These are phyloP conservation scores for Schizosaccharomyces cryophilus DNA, from an alignment of 805 yeast species.

Conservation along the genomic window DNA sequence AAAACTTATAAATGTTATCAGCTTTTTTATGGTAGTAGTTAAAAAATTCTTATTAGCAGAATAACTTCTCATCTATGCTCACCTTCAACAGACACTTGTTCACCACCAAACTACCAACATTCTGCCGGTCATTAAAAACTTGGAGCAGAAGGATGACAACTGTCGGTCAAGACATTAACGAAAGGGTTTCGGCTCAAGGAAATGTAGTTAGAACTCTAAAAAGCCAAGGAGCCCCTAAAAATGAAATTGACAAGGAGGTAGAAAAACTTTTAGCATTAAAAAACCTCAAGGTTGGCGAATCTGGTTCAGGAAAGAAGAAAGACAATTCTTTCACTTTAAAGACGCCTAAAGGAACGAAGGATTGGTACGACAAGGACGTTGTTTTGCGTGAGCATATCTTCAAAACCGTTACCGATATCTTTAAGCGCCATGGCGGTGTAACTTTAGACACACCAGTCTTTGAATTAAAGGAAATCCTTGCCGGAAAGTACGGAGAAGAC, in stretches of 20 bases:
- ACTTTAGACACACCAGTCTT: conserved; percentile 97
- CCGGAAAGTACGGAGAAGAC: conserved; percentile 97
- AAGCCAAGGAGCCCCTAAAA: background rate
- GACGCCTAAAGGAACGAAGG: conserved; percentile 72
- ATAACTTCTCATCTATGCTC: background rate
- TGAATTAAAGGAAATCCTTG: conserved; percentile 77
- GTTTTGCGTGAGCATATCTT: conserved; percentile 76
- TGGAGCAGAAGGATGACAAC: background rate
- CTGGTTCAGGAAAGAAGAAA: background rate
- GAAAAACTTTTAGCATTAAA: background rate
- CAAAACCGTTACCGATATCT: conserved; percentile 40
- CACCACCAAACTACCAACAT: background rate
- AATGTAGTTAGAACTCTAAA: background rate
- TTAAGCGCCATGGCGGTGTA: conserved; percentile 92
- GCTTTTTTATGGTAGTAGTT: background rate
- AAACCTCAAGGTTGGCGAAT: background rate
- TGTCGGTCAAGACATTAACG: background rate
- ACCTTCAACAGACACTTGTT: background rate
- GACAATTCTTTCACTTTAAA: conserved; percentile 39
- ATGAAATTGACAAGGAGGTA: background rate
- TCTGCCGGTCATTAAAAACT: background rate
- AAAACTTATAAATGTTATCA: too few species aligned
- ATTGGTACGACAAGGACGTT: conserved; percentile 98
- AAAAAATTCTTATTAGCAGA: background rate
- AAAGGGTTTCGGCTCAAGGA: background rate